Percentiles rank a stretch among this genome's conserved stretches.
phyloP scores from a whole-genome alignment of 441 rosid species.

The Viola pubescens region DNA sequence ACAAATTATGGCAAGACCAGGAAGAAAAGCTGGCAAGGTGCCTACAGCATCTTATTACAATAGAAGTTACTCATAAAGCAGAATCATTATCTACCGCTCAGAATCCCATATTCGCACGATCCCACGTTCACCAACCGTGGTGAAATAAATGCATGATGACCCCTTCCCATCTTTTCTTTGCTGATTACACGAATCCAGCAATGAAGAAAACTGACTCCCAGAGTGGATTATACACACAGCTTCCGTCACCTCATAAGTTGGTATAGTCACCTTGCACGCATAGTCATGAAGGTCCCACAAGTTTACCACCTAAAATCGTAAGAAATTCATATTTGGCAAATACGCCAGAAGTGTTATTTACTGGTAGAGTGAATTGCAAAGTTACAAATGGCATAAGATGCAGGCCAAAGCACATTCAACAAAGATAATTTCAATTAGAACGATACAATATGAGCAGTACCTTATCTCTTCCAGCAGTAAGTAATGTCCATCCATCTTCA shows the following conservation, averaged over 20 bases:
- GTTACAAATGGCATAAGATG: background rate
- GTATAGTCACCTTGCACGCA: conserved; percentile 65
- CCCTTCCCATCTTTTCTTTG: conserved; percentile 32
- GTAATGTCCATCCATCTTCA: conserved; percentile 75
- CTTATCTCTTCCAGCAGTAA: conserved; percentile 90
- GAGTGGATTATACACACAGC: conserved; percentile 46
- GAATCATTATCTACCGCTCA: conserved; percentile 46
- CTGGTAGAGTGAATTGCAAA: conserved; percentile 4
- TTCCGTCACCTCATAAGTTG: conserved; percentile 80
- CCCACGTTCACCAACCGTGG: conserved; percentile 90
- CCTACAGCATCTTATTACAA: background rate
- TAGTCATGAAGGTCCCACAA: conserved; percentile 84
- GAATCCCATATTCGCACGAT: conserved; percentile 75
- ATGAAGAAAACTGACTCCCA: conserved; percentile 43
- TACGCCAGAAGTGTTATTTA: conserved; percentile 6
- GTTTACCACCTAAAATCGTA: conserved; percentile 69
- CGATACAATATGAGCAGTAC: conserved; percentile 26
- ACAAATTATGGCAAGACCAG: background rate
- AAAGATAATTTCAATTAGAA: too few relatives aligned
- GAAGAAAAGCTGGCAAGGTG: background rate
- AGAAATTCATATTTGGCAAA: conserved; percentile 11
- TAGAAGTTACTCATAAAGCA: background rate
- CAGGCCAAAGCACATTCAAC: conserved; percentile 1
- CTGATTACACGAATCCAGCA: conserved; percentile 36
- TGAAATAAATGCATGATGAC: conserved; percentile 43